phyloP scores from a whole-genome alignment of 2,329 filamentous ascomycete genomes.

The Alternaria sp. region DNA sequence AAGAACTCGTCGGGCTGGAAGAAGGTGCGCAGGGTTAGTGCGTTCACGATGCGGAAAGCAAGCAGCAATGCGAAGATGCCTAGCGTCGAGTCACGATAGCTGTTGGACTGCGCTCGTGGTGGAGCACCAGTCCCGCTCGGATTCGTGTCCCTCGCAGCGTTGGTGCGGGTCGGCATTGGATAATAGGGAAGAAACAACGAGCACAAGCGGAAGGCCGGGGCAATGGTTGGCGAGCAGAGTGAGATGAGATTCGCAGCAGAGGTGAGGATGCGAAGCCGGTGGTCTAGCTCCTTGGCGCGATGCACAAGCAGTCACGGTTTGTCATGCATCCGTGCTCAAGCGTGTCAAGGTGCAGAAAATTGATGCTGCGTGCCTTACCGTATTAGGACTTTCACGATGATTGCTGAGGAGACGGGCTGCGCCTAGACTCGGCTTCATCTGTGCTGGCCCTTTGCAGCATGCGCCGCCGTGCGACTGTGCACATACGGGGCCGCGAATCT shows the following conservation, averaged over 20 bases:
- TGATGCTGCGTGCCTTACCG: constrained; percentile 39
- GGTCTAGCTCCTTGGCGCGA: constrained; percentile 28
- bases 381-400: constrained; percentile 48
- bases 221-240: constrained; percentile 31
- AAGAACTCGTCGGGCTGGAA: constrained; percentile 99
- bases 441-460: constrained; percentile 22
- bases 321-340: constrained; percentile 34
- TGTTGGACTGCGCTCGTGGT: constrained; percentile 29
- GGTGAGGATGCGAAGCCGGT: constrained; percentile 32
- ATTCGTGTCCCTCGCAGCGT: constrained; percentile 45
- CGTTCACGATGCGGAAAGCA: constrained; percentile 80
- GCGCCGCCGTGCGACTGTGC: constrained; percentile 19
- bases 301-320: constrained; percentile 29
- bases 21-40: constrained; percentile 82
- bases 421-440: constrained; percentile 35
- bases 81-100: constrained; percentile 46
- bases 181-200: constrained; percentile 32
- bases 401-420: constrained; percentile 30
- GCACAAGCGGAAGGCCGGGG: constrained; percentile 31
- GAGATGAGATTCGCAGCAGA: constrained; percentile 26
- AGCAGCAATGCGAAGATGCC: constrained; percentile 57
- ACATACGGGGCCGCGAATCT: constrained; percentile 20
- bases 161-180: constrained; percentile 43
- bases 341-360: constrained; percentile 34
- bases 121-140: constrained; percentile 32